Base-by-base conservation (phyloP, 305 asterid species). In the Fraxinus sp. region DNA sequence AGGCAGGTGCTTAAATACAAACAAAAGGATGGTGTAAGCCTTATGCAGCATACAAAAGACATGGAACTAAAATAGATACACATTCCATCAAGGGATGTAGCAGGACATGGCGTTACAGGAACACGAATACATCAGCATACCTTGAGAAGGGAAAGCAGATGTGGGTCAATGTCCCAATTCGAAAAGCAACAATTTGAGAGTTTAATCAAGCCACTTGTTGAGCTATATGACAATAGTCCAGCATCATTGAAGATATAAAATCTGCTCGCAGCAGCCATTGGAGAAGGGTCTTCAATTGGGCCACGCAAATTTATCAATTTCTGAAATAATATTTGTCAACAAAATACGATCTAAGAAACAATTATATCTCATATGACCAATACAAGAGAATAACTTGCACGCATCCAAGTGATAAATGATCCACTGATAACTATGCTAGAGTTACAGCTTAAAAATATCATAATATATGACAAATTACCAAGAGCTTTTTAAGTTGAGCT, bases 211-310 rank as follows among this genome's bases (percentile, higher is more conserved):
- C 86, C 85, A 89, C 92, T 89, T 62, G 97, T 94, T 78, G 92
- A 83, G 87, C 92, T 91, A 86, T 88, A 94, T 70, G 94, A 81
- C 89, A 93, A 89, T 8, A 68, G 85, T 55, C 96, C 98, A 83
- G 88, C 77, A 85, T 93, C 98, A 81, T 90, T 90, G 77, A 90
- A 92, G 83, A 91, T 85, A 88, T 88, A 85, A 82, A 88, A 86
- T 83, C 88, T 91, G 89, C 88, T 91, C 13, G 97, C 94, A 79
- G 88, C 85, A 87, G 93, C 94, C 82, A 87, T 78, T 4, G 91
- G 95, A 82, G 98, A 91, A 88, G 98, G 98, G 89, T 96, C 98
- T 76, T 96, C 97, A 86, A 90, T 87, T 84, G 93, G 95, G 85
- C 94, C 89, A 86, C 87, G 55, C 81, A 86, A 84, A 85, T 80